Evolutionary conservation across 116 monocot genomes (phyloP).

Genomic region (Phalaenopsis hybrid): DNA sequence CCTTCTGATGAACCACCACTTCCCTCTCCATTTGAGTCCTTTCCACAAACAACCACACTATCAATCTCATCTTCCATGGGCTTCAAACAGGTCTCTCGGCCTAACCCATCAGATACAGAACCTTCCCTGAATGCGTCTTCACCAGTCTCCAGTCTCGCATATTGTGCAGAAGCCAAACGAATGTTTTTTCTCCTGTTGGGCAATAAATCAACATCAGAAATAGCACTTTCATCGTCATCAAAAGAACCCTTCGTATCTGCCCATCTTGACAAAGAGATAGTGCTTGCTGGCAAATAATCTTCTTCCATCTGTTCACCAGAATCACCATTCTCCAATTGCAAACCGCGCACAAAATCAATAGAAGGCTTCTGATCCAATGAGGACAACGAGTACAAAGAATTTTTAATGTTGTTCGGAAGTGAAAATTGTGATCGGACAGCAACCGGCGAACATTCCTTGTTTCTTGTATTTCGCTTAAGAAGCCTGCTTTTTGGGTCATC

Average conservation of each 20-base stretch:
- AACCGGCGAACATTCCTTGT: neutral
- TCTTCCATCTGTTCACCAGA: constrained; percentile 17
- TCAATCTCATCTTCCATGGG: constrained; percentile 4
- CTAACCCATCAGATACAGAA: constrained; percentile 18
- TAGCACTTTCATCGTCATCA: constrained; percentile 20
- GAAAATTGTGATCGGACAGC: constrained; percentile 17
- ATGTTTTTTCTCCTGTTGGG: constrained; percentile 12
- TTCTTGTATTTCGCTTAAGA: neutral
- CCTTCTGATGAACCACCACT: constrained; percentile 1
- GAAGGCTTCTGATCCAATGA: neutral
- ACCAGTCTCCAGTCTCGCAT: constrained; percentile 21
- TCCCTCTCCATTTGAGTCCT: constrained; percentile 1
- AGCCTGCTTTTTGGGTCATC: constrained; percentile 9
- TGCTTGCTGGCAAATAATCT: constrained; percentile 14
- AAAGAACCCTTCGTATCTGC: constrained; percentile 5
- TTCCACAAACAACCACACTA: neutral
- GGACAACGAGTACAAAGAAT: neutral
- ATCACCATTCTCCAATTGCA: constrained; percentile 2
- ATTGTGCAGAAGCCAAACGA: constrained; percentile 10
- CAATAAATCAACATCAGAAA: neutral
- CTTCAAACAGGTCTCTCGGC: neutral
- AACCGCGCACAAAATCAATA: neutral
- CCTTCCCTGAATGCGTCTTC: constrained; percentile 25
- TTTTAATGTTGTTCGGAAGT: constrained; percentile 5
- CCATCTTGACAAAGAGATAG: constrained; percentile 41